These are phyloP conservation scores for Penicillium atrosanguineum DNA, from an alignment of 495 filamentous ascomycete species.

Conservation along the genomic window DNA sequence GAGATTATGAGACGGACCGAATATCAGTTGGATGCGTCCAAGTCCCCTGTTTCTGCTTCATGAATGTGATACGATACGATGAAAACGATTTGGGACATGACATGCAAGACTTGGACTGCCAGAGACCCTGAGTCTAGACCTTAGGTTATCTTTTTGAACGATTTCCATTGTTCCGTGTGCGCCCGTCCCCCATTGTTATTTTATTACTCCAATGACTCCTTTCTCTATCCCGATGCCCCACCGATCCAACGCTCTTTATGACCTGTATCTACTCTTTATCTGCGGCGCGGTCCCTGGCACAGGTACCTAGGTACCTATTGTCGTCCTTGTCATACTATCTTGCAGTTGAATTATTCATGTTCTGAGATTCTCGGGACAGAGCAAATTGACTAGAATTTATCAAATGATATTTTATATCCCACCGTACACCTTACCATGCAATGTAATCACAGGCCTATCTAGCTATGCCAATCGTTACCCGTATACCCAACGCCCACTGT, in stretches of 20 bases:
- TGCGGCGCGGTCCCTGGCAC: conserved; percentile 12
- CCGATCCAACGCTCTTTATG: conserved; percentile 23
- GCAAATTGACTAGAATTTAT: conserved; percentile 20
- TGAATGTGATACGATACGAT: conserved; percentile 24
- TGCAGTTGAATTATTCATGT: conserved; percentile 11
- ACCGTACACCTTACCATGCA: neutral
- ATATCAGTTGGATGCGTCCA: conserved; percentile 37
- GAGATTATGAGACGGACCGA: conserved; percentile 89
- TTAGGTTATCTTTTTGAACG: neutral
- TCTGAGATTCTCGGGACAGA: neutral
- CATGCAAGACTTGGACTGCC: neutral
- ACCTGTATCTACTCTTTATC: conserved; percentile 26
- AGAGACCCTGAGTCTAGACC: neutral
- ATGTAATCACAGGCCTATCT: neutral
- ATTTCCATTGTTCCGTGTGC: neutral
- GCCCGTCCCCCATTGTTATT: conserved; percentile 2
- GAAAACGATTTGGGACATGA: conserved; percentile 10
- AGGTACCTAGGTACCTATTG: conserved; percentile 20
- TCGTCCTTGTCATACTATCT: conserved; percentile 25
- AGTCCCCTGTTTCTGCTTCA: conserved; percentile 22
- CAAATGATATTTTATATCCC: neutral
- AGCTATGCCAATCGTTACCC: neutral
- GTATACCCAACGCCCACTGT: too few species aligned
- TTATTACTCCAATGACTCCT: neutral
- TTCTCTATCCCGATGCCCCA: conserved; percentile 2